These are phyloP conservation scores for Hymenochaete sp. DNA, from an alignment of 1,284 basidiomycete genomes.

Conservation along the genomic window DNA sequence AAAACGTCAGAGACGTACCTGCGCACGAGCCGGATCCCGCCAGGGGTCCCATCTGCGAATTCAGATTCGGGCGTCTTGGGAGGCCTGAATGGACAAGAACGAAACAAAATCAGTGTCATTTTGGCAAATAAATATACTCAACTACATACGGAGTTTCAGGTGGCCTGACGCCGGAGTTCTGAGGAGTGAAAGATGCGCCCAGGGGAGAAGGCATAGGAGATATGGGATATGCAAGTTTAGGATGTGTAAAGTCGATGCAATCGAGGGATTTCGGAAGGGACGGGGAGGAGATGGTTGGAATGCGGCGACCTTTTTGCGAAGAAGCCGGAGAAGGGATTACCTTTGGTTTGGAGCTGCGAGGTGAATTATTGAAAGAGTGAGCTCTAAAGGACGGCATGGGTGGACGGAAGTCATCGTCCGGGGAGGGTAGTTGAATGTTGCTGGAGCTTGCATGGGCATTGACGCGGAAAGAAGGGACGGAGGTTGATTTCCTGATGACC, in stretches of 20 bases:
- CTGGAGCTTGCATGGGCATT: not conserved
- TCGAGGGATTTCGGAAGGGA: constrained; percentile 13
- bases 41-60: not conserved
- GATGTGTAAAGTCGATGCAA: constrained; percentile 10
- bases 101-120: not conserved
- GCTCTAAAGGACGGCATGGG: constrained; percentile 4
- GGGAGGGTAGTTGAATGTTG: constrained; percentile 2
- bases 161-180: not conserved
- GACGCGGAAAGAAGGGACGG: constrained; percentile 11
- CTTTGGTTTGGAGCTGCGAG: constrained; percentile 6
- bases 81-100: not conserved
- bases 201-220: constrained; percentile 16
- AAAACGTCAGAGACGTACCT: constrained; percentile 1
- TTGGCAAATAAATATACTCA: constrained; percentile 2
- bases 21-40: not conserved
- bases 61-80: constrained; percentile 2
- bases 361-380: constrained; percentile 4
- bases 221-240: constrained; percentile 16
- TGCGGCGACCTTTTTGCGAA: too few relatives aligned
- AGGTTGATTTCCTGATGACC: constrained; percentile 9
- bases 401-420: constrained; percentile 2
- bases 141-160: not conserved
- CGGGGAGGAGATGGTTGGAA: constrained; percentile 14
- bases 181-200: constrained; percentile 9
- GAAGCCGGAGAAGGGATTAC: not conserved